phyloP scores from a whole-genome alignment of 768 basidiomycete species.

The Lactarius sanguifluus region DNA sequence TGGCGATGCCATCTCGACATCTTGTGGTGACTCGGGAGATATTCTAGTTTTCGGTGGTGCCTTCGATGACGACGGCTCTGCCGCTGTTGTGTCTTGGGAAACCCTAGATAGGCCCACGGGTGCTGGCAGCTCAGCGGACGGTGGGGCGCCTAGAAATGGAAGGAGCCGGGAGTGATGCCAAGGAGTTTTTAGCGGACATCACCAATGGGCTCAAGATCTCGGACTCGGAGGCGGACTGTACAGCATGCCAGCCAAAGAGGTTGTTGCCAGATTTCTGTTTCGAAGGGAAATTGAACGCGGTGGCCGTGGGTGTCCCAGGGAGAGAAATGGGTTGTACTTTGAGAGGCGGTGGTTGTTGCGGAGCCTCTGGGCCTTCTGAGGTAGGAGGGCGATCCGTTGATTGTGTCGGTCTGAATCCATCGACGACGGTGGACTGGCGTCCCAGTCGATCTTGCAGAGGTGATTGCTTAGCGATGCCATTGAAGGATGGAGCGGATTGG shows the following conservation, averaged over 20 bases:
- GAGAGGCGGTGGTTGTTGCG: constrained; percentile 30
- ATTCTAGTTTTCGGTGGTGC: neutral
- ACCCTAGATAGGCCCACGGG: neutral
- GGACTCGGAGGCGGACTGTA: constrained; percentile 24
- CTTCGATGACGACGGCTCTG: constrained; percentile 2
- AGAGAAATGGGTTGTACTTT: constrained; percentile 34
- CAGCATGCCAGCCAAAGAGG: constrained; percentile 32
- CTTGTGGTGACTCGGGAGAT: constrained; percentile 15
- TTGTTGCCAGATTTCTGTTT: constrained; percentile 31
- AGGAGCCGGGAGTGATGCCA: constrained; percentile 26
- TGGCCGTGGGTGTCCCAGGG: constrained; percentile 37
- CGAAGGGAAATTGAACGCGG: constrained; percentile 31
- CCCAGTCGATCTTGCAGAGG: neutral
- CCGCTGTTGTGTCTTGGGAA: neutral
- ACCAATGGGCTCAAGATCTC: constrained; percentile 35
- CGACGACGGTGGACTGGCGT: constrained; percentile 17
- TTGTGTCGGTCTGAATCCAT: constrained; percentile 10
- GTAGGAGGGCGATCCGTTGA: neutral
- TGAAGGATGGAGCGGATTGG: constrained; percentile 19
- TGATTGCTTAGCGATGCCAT: constrained; percentile 7
- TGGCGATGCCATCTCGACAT: constrained; percentile 26
- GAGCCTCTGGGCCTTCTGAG: neutral
- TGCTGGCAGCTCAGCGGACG: constrained; percentile 4
- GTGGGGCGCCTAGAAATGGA: constrained; percentile 19
- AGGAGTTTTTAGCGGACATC: constrained; percentile 17